Evolutionary conservation across 2,329 filamentous ascomycete species (phyloP).

Genomic region (Cladophialophora chaetospira): DNA sequence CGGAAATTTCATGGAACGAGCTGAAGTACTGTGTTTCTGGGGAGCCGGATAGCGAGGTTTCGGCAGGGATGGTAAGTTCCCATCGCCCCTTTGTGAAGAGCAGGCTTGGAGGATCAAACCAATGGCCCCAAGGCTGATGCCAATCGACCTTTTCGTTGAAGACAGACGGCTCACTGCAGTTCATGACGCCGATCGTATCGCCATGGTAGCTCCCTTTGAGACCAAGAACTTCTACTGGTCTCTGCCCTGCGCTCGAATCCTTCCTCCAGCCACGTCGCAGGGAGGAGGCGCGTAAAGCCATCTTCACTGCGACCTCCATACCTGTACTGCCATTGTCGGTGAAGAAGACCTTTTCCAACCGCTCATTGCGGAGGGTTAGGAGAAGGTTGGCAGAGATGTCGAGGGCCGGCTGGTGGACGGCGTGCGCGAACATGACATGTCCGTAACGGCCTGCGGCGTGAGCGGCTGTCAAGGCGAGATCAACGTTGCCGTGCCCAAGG

Average conservation of each 20-base stretch:
- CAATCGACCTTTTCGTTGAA: constrained; percentile 85
- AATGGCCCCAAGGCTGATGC: constrained; percentile 76
- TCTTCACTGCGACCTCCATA: constrained; percentile 81
- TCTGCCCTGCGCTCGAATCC: constrained; percentile 52
- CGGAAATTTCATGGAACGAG: constrained; percentile 61
- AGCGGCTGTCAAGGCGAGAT: constrained; percentile 71
- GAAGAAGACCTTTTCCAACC: constrained; percentile 73
- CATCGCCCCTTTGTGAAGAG: constrained; percentile 67
- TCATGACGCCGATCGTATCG: constrained; percentile 87
- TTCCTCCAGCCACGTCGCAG: constrained; percentile 64
- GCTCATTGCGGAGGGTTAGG: constrained; percentile 60
- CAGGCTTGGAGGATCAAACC: constrained; percentile 78
- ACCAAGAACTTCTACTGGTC: constrained; percentile 68
- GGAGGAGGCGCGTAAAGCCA: constrained; percentile 72
- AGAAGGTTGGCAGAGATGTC: constrained; percentile 68
- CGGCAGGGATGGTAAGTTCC: constrained; percentile 40
- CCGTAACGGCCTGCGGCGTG: constrained; percentile 82
- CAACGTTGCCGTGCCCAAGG: constrained; percentile 74
- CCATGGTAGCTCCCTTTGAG: constrained; percentile 82
- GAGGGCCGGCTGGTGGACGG: constrained; percentile 76
- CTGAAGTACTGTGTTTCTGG: constrained; percentile 44
- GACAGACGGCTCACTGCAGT: constrained; percentile 73
- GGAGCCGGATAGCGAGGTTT: constrained; percentile 1
- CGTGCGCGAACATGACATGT: constrained; percentile 83
- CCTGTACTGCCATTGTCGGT: constrained; percentile 84